Percentiles rank a stretch among this genome's conserved stretches.
Evolutionary conservation across 371 early-diverging fungal species (phyloP).

Genomic region (Chytridium lagenaria): DNA sequence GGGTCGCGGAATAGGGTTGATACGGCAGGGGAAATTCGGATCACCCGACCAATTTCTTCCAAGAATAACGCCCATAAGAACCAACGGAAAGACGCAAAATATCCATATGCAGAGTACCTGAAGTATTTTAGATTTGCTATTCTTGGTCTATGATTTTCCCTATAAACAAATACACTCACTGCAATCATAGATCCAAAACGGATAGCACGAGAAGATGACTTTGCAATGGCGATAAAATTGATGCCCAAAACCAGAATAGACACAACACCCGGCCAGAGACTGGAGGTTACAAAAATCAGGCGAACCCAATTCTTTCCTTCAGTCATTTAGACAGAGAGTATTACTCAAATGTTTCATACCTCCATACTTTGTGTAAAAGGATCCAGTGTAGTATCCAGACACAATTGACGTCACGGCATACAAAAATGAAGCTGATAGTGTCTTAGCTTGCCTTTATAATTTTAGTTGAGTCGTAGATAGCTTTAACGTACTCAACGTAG

Average conservation of each 20-base stretch:
- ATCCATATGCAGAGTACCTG: conserved; percentile 73
- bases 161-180: too few relatives aligned
- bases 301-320: conserved; percentile 75
- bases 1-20: conserved; percentile 79
- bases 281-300: conserved; percentile 72
- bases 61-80: conserved; percentile 76
- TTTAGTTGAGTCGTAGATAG: neutral
- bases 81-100: conserved; percentile 77
- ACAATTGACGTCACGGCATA: conserved; percentile 78
- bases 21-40: conserved; percentile 78
- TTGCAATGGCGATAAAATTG: conserved; percentile 78
- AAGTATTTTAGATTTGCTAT: too few relatives aligned
- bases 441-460: conserved; percentile 64
- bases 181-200: conserved; percentile 76
- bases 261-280: conserved; percentile 74
- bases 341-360: conserved; percentile 46
- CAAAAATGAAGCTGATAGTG: conserved; percentile 79
- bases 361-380: conserved; percentile 74
- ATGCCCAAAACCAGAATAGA: conserved; percentile 64
- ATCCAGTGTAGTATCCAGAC: conserved; percentile 73
- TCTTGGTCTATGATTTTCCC: too few relatives aligned
- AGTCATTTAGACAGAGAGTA: neutral
- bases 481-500: conserved; percentile 63
- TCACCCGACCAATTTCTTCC: conserved; percentile 73
- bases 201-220: conserved; percentile 78